A percentile compares a stretch with the other conserved stretches of the same genome.
These are phyloP conservation scores for Rhodocollybia butyracea DNA, from an alignment of 768 basidiomycete genomes.

Conservation along the genomic window DNA sequence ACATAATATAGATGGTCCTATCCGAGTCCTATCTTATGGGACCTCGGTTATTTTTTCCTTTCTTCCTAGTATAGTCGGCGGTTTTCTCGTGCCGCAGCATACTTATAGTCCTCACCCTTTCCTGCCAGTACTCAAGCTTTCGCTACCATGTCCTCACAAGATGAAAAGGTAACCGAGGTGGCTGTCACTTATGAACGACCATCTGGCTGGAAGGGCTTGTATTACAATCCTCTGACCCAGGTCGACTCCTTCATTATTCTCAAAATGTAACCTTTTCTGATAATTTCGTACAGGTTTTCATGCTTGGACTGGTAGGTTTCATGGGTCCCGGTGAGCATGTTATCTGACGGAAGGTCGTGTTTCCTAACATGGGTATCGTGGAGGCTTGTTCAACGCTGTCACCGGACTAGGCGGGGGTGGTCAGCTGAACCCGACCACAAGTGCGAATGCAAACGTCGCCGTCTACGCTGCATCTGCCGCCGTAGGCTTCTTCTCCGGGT, in stretches of 20 bases:
- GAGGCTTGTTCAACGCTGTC: conserved; percentile 76
- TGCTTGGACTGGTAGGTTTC: conserved; percentile 72
- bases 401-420: conserved; percentile 81
- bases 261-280: background rate
- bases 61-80: no score
- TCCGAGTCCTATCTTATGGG: no score
- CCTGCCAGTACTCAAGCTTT: background rate
- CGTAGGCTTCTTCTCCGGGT: conserved; percentile 71
- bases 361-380: conserved; percentile 14
- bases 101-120: no score
- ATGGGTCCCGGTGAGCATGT: conserved; percentile 52
- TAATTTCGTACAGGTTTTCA: conserved; percentile 30
- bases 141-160: background rate
- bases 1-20: no score
- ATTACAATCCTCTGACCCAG: conserved; percentile 57
- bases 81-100: no score
- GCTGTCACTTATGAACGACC: conserved; percentile 41
- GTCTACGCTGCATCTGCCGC: conserved; percentile 64
- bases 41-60: no score
- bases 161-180: conserved; percentile 1
- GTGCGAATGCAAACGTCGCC: conserved; percentile 67
- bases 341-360: background rate
- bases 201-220: conserved; percentile 50
- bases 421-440: conserved; percentile 60
- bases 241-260: conserved; percentile 16